Conservation (phyloP, 345 rosid genomes). For the Gynandropsis gynandra region DNA sequence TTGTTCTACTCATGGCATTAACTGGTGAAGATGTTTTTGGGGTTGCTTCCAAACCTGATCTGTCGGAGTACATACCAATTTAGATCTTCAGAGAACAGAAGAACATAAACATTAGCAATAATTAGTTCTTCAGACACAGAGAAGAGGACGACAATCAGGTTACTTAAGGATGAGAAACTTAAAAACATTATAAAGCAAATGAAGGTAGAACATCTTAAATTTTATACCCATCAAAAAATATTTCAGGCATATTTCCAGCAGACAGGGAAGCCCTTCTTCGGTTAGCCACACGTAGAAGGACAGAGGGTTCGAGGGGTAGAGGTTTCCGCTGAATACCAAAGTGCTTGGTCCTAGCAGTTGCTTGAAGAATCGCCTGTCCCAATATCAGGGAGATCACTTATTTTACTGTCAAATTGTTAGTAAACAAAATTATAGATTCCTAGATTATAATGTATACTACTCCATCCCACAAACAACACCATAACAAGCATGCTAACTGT, state of each 20-base stretch:
- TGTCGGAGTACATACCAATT: slow-evolving; percentile 41
- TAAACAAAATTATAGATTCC: slow-evolving; percentile 9
- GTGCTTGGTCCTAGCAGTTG: slow-evolving; percentile 58
- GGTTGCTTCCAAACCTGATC: slow-evolving; percentile 58
- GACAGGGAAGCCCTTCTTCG: slow-evolving; percentile 94
- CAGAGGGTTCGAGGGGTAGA: slow-evolving; percentile 93
- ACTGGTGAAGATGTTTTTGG: slow-evolving; percentile 38
- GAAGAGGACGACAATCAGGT: slow-evolving; percentile 3
- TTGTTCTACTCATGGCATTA: slow-evolving; percentile 57
- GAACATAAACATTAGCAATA: slow-evolving; percentile 17
- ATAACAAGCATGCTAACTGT: too few relatives aligned
- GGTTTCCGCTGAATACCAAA: slow-evolving; percentile 82
- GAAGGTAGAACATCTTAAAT: slow-evolving; percentile 6
- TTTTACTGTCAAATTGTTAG: background rate
- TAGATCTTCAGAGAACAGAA: slow-evolving; percentile 22
- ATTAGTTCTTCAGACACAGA: slow-evolving; percentile 2
- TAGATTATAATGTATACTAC: slow-evolving; percentile 8
- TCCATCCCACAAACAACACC: too few relatives aligned
- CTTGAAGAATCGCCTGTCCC: slow-evolving; percentile 75
- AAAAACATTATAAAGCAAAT: slow-evolving; percentile 13
- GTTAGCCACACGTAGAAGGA: slow-evolving; percentile 91
- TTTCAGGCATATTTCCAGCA: slow-evolving; percentile 79
- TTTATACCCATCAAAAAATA: slow-evolving; percentile 67
- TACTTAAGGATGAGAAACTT: background rate
- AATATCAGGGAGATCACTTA: slow-evolving; percentile 20